Percentiles rank a stretch among this genome's conserved stretches.
Evolutionary conservation across 352 stramenopile species (phyloP).

Genomic region (Blastocystis sp.): DNA sequence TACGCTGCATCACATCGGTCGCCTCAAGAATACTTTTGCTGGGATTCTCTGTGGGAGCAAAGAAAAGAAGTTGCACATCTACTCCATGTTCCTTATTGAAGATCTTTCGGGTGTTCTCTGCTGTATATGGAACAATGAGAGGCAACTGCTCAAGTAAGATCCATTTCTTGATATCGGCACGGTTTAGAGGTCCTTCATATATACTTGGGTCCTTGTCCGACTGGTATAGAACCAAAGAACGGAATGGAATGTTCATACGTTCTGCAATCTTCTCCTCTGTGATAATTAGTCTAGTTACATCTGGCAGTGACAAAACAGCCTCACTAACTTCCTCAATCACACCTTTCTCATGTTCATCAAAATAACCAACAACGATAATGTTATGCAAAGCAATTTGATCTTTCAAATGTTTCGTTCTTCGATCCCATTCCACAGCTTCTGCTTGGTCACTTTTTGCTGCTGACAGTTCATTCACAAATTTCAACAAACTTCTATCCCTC

Average conservation of each 20-base stretch:
- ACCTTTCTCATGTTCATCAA: neutral
- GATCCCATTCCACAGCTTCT: neutral
- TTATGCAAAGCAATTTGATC: neutral
- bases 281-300: conserved; percentile 5
- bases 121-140: conserved; percentile 54
- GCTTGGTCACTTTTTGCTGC: neutral
- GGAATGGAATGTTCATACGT: conserved; percentile 11
- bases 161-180: neutral
- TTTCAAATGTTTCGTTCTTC: neutral
- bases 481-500: neutral
- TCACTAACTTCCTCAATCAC: neutral
- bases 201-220: neutral
- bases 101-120: neutral
- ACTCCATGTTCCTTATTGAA: conserved; percentile 22
- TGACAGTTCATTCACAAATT: neutral
- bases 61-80: conserved; percentile 4
- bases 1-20: neutral
- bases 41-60: neutral
- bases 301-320: neutral
- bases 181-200: neutral
- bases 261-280: neutral
- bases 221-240: neutral
- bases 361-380: neutral
- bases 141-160: neutral
- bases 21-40: neutral